Conservation (phyloP, 805 yeast species). For the Lipomyces oligophaga region DNA sequence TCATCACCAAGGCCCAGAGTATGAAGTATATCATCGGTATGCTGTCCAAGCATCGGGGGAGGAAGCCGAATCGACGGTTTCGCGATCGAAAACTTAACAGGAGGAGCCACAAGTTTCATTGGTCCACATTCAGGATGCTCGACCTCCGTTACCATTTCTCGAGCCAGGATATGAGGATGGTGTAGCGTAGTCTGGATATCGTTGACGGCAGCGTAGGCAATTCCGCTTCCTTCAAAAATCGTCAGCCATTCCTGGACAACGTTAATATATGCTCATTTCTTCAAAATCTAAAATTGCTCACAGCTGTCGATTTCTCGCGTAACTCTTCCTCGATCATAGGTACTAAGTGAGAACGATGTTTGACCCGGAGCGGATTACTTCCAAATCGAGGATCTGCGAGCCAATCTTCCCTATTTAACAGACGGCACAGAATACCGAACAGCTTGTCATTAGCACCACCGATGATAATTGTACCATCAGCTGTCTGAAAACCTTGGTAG, state of each 20-base stretch:
- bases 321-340: constrained; percentile 36
- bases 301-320: constrained; percentile 33
- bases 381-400: constrained; percentile 35
- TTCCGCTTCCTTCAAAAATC: constrained; percentile 35
- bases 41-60: constrained; percentile 43
- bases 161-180: constrained; percentile 39
- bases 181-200: constrained; percentile 39
- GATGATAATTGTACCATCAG: constrained; percentile 40
- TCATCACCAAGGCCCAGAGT: constrained; percentile 12
- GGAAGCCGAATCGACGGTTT: constrained; percentile 37
- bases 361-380: constrained; percentile 41
- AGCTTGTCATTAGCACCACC: constrained; percentile 45
- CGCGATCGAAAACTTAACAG: constrained; percentile 41
- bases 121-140: constrained; percentile 40
- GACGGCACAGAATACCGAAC: constrained; percentile 37
- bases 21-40: constrained; percentile 37
- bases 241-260: constrained; percentile 36
- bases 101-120: constrained; percentile 39
- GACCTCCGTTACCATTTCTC: constrained; percentile 39
- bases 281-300: neutral
- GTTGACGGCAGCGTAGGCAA: constrained; percentile 44
- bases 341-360: constrained; percentile 36
- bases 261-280: neutral
- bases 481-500: constrained; percentile 42
- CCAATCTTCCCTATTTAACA: constrained; percentile 40